These are phyloP conservation scores for Yamadazyma jaroonii DNA, from an alignment of 1,139 yeast genomes.

Conservation along the genomic window DNA sequence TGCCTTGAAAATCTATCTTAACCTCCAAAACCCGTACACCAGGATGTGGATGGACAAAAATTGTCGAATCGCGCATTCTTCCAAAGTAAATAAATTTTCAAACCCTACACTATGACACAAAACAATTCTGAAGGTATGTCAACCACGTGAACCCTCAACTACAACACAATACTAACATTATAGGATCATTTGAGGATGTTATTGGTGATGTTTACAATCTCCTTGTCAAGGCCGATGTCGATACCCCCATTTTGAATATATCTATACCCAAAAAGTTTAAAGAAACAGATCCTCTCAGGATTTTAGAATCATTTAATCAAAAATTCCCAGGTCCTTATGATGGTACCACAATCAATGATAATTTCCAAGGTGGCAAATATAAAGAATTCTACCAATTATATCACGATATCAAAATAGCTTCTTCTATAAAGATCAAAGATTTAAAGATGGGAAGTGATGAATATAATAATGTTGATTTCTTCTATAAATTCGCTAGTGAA, in stretches of 20 bases:
- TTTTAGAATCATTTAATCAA: slow-evolving; percentile 37
- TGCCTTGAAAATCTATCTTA: too few species aligned
- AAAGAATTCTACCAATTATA: slow-evolving; percentile 51
- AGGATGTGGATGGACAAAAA: too few species aligned
- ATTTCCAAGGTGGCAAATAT: slow-evolving; percentile 31
- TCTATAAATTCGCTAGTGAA: slow-evolving; percentile 70
- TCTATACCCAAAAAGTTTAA: slow-evolving; percentile 44
- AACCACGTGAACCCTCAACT: neutral
- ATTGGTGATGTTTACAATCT: slow-evolving; percentile 11
- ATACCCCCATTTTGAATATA: slow-evolving; percentile 32
- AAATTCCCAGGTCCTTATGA: slow-evolving; percentile 22
- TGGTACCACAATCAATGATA: slow-evolving; percentile 23
- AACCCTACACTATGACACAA: slow-evolving; percentile 4
- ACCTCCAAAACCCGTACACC: neutral
- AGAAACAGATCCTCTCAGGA: slow-evolving; percentile 41
- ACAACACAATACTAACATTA: neutral
- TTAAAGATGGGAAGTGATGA: slow-evolving; percentile 53
- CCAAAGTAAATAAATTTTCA: slow-evolving; percentile 4
- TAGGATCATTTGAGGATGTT: slow-evolving; percentile 7
- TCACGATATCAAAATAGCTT: slow-evolving; percentile 71
- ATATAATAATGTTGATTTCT: slow-evolving; percentile 62
- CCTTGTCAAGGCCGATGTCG: slow-evolving; percentile 27
- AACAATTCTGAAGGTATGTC: slow-evolving; percentile 5
- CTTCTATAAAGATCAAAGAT: slow-evolving; percentile 47
- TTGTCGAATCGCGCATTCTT: neutral